Evolutionary conservation across 108 stramenopile species (phyloP).

Genomic region (Mediolabrus comicus): DNA sequence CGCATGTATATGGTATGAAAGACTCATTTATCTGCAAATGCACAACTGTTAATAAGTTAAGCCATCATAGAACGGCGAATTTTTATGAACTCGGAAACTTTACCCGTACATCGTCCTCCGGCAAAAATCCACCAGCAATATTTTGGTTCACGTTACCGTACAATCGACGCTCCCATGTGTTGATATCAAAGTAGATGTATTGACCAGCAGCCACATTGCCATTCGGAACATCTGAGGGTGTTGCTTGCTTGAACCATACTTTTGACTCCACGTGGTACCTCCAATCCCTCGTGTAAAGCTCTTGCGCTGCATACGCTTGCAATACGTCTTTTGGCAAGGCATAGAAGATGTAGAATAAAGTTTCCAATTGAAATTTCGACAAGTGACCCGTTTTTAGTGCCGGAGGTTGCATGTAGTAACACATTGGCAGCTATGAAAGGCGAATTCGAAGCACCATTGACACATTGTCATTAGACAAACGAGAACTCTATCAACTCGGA

Average conservation of each 20-base stretch:
- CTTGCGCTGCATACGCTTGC: conserved; percentile 97
- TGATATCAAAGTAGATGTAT: conserved; percentile 90
- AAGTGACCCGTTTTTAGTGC: conserved; percentile 90
- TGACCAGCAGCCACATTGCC: conserved; percentile 54
- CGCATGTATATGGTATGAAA: background rate
- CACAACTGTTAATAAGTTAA: conserved; percentile 25
- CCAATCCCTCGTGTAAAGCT: conserved; percentile 97
- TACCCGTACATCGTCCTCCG: conserved; percentile 87
- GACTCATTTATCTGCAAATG: conserved; percentile 6
- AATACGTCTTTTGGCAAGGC: conserved; percentile 94
- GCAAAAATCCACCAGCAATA: conserved; percentile 75
- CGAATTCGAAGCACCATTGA: background rate
- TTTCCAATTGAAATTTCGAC: conserved; percentile 95
- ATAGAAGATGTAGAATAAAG: conserved; percentile 99
- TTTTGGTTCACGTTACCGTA: conserved; percentile 87
- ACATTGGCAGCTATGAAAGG: conserved; percentile 75
- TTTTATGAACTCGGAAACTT: conserved; percentile 80
- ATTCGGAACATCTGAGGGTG: conserved; percentile 62
- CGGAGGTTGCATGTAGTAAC: conserved; percentile 96
- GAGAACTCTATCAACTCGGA: background rate
- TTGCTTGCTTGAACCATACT: conserved; percentile 93
- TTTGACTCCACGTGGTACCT: conserved; percentile 94
- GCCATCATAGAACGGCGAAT: conserved; percentile 16
- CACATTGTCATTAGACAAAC: background rate
- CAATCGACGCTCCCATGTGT: conserved; percentile 84